Conservation (phyloP, 179 eudicot genomes). For the Spergularia azorica region DNA sequence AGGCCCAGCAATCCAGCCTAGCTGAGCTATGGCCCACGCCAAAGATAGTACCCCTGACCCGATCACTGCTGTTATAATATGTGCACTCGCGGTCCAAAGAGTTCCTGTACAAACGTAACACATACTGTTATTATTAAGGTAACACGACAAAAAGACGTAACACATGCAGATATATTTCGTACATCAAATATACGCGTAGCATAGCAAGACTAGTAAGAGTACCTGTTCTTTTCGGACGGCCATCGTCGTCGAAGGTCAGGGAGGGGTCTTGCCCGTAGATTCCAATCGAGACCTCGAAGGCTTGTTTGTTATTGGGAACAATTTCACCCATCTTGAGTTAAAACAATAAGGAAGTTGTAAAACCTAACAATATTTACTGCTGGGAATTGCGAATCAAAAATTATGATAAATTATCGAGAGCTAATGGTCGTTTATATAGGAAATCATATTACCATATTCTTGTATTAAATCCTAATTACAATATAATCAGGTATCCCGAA, state of each 20-base stretch:
- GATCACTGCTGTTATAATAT: constrained; percentile 61
- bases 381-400: no score
- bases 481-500: no score
- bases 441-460: no score
- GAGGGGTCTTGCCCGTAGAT: constrained; percentile 33
- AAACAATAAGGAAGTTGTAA: background rate
- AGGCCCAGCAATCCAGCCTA: constrained; percentile 61
- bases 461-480: no score
- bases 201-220: background rate
- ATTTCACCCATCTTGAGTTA: constrained; percentile 38
- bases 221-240: constrained; percentile 55
- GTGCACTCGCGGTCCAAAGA: constrained; percentile 61
- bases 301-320: constrained; percentile 39
- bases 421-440: no score
- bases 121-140: no score
- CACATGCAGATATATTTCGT: no score
- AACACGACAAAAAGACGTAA: no score
- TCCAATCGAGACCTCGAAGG: constrained; percentile 33
- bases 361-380: no score
- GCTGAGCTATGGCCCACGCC: constrained; percentile 64
- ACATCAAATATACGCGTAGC: no score
- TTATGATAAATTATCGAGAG: no score
- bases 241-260: constrained; percentile 50
- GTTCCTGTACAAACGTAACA: constrained; percentile 29
- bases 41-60: constrained; percentile 59